Conservation (phyloP, 1,139 yeast genomes). For the Candida glucosophila region DNA sequence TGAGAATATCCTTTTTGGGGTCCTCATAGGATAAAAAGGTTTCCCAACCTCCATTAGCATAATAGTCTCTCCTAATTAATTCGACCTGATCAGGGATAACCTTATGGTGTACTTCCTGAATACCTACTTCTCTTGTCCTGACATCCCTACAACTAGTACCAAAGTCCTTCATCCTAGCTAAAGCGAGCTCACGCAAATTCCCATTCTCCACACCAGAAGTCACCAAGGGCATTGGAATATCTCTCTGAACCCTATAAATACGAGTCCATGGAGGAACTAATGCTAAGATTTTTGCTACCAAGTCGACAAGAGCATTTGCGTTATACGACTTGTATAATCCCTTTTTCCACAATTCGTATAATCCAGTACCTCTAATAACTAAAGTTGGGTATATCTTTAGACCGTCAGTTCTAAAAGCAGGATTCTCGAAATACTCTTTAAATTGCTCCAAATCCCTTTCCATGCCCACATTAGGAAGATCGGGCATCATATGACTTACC, state of each 20-base stretch:
- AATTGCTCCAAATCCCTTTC: slow-evolving; percentile 96
- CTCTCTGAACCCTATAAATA: slow-evolving; percentile 96
- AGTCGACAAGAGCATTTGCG: slow-evolving; percentile 87
- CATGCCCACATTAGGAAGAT: slow-evolving; percentile 96
- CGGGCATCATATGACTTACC: slow-evolving; percentile 99
- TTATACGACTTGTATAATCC: slow-evolving; percentile 92
- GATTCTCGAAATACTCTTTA: slow-evolving; percentile 92
- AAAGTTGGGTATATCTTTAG: slow-evolving; percentile 90
- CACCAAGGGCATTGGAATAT: slow-evolving; percentile 98
- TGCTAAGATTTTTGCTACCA: slow-evolving; percentile 92
- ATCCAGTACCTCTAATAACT: slow-evolving; percentile 95
- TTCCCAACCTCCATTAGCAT: slow-evolving; percentile 99
- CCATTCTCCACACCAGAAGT: slow-evolving; percentile 99
- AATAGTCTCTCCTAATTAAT: slow-evolving; percentile 87
- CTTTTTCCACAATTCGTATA: slow-evolving; percentile 94
- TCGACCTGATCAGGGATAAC: slow-evolving; percentile 98
- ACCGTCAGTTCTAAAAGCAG: slow-evolving; percentile 96
- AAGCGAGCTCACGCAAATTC: slow-evolving; percentile 86
- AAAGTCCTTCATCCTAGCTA: slow-evolving; percentile 96
- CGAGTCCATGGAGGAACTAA: slow-evolving; percentile 99
- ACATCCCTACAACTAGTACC: slow-evolving; percentile 96
- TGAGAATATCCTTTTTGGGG: slow-evolving; percentile 91
- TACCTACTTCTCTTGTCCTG: slow-evolving; percentile 98
- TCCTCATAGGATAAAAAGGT: slow-evolving; percentile 94
- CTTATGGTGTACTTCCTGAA: slow-evolving; percentile 95